Base-by-base conservation (phyloP, 192 early-diverging fungal species). In the Dissophora globulifera region DNA sequence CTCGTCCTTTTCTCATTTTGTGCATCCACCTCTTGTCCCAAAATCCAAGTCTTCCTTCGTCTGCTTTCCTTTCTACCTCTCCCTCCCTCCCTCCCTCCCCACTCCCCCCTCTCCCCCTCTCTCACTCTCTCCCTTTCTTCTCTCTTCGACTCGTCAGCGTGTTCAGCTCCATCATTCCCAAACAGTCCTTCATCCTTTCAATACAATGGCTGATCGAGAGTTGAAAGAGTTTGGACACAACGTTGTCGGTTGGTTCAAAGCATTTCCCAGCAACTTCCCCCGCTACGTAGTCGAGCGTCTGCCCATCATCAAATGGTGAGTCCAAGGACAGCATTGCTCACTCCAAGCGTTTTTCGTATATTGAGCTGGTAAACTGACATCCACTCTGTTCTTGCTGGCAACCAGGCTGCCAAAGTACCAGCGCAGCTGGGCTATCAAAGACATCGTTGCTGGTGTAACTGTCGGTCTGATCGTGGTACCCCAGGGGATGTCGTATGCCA, bases 381-480 rank as follows among this genome's bases (percentile, higher is more conserved):
- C 13, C 33, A 33, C 35, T 31, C 26, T 5, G 20, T 0, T 17
- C 40, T 31, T 4, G 22, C 8, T 19, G 32, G 16, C 13, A n/a
- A 20, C 16, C 46, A 74, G 72, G 72, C 47, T 76, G 49, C 72
- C 72, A 41, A 62, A 56, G 15, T 79, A 78, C 63, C 68, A 72
- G 29, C 58, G 61, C 1, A 51, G 29, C 20, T 88, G 86, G 86
- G 62, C 83, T 1, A 7, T 81, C 17, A 70, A 68, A 38, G 86
- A 87, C 26, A 50, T 87, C 17, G 84, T 93, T 63, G 93, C 93
- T 15, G 93, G 91, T 23, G 25, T 92, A 13, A 94, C 93, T 10
- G 86, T 93, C 10, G 90, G 87, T 0, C 70, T 90, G 25, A 85
- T 93, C 23, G 88, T 90, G 8, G 85, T 93, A 11, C 92, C 92